A percentile compares a stretch with the other conserved stretches of the same genome.
These are phyloP conservation scores for Blastocrithidia nonstop DNA, from an alignment of 208 protist species.

Conservation along the genomic window DNA sequence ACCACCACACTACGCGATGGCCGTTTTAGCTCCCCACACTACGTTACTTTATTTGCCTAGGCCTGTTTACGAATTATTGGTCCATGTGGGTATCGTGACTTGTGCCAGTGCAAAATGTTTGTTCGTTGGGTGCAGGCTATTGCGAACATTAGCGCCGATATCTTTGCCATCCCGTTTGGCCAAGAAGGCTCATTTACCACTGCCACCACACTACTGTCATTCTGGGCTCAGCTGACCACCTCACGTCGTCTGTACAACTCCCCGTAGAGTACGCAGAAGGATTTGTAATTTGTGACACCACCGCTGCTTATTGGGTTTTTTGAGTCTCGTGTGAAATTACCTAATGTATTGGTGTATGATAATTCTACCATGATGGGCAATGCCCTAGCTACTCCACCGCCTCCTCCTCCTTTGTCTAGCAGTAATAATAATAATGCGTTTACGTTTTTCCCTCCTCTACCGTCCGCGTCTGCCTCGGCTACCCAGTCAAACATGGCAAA, in stretches of 20 bases:
- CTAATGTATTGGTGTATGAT: not conserved
- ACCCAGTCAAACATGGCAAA: too few relatives aligned
- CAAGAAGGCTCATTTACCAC: conserved; percentile 50
- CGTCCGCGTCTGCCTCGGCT: too few relatives aligned
- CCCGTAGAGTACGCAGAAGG: conserved; percentile 14
- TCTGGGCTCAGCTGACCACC: conserved; percentile 46
- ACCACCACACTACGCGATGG: too few relatives aligned
- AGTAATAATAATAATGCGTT: too few relatives aligned
- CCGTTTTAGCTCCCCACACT: conserved; percentile 41
- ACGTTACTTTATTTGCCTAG: conserved; percentile 40
- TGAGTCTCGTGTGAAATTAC: conserved; percentile 16
- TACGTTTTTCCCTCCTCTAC: too few relatives aligned
- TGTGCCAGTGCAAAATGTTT: conserved; percentile 29
- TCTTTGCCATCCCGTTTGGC: conserved; percentile 56
- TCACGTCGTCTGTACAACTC: conserved; percentile 43
- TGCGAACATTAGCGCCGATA: conserved; percentile 24
- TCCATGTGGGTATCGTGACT: conserved; percentile 62
- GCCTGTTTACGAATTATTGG: conserved; percentile 33
- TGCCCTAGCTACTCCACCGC: too few relatives aligned
- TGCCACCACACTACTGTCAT: conserved; percentile 38
- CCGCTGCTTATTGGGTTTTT: conserved; percentile 33
- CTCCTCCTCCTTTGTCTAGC: too few relatives aligned
- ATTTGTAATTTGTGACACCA: conserved; percentile 31
- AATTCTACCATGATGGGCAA: too few relatives aligned
- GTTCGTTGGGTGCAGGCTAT: conserved; percentile 22